Percentiles rank a stretch among this genome's conserved stretches.
Evolutionary conservation across 208 protist species (phyloP).

Genomic region (Tritrichomonas foetus): DNA sequence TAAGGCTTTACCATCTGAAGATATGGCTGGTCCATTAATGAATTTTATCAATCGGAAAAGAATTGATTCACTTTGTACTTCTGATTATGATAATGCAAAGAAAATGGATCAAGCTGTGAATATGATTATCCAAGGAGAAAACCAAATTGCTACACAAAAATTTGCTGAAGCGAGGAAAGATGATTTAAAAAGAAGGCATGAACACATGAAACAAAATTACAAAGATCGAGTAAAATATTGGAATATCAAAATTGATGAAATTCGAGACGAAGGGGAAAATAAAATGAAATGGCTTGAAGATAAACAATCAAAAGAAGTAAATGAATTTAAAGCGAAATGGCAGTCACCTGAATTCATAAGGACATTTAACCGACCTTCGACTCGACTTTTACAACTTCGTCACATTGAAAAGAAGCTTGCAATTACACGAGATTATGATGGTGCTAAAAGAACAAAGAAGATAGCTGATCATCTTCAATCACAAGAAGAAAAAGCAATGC

Average conservation of each 20-base stretch:
- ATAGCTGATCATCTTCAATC: neutral
- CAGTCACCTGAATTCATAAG: neutral
- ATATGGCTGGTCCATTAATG: too few species aligned
- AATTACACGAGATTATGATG: neutral
- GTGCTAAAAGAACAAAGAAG: neutral
- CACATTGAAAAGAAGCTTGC: neutral
- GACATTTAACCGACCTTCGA: neutral
- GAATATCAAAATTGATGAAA: neutral
- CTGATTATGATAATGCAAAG: too few species aligned
- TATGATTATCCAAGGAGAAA: too few species aligned
- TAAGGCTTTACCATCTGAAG: too few species aligned
- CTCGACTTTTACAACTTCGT: neutral
- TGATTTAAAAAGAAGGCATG: too few species aligned
- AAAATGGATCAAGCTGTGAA: too few species aligned
- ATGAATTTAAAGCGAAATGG: neutral
- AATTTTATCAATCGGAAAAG: too few species aligned
- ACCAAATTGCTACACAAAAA: too few species aligned
- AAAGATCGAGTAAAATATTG: neutral
- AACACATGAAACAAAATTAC: too few species aligned
- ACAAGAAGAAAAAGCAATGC: neutral
- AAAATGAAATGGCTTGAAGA: neutral
- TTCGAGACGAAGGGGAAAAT: neutral
- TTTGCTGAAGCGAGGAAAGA: too few species aligned
- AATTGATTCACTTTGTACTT: too few species aligned
- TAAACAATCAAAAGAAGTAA: neutral